These are phyloP conservation scores for Blastobotrys attinorum DNA, from an alignment of 805 yeast species.

Conservation along the genomic window DNA sequence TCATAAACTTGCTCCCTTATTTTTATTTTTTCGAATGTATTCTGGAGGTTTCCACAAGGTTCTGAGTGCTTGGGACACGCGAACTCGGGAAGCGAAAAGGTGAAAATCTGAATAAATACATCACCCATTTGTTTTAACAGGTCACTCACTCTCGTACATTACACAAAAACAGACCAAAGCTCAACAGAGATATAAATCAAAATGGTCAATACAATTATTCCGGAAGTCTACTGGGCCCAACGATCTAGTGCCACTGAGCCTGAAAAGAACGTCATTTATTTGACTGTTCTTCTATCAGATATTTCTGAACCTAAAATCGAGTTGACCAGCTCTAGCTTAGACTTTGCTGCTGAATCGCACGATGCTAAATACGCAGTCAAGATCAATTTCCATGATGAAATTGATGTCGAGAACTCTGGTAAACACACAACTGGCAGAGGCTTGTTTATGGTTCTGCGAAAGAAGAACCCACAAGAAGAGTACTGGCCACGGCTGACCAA, in stretches of 20 bases:
- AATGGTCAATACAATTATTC: neutral
- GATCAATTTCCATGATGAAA: conserved; percentile 68
- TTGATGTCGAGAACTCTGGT: conserved; percentile 57
- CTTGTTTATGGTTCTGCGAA: conserved; percentile 56
- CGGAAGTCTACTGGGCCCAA: conserved; percentile 71
- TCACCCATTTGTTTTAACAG: too few relatives aligned
- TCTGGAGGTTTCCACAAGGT: too few relatives aligned
- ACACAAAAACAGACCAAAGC: too few relatives aligned
- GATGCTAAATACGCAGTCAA: conserved; percentile 47
- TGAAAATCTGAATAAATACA: too few relatives aligned
- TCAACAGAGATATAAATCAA: too few relatives aligned
- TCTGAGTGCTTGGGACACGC: neutral
- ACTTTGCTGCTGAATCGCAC: conserved; percentile 43
- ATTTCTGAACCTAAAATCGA: conserved; percentile 54
- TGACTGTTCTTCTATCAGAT: conserved; percentile 70
- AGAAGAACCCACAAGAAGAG: conserved; percentile 60
- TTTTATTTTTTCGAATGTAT: too few relatives aligned
- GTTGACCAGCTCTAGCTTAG: conserved; percentile 47
- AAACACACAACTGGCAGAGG: conserved; percentile 57
- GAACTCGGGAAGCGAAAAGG: too few relatives aligned
- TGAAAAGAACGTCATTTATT: conserved; percentile 62
- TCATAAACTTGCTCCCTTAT: too few relatives aligned
- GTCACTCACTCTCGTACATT: too few relatives aligned
- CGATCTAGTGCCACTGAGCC: conserved; percentile 73
- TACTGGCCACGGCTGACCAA: conserved; percentile 95